Conservation (phyloP, 345 rosid species). For the Odontarrhena argentea region DNA sequence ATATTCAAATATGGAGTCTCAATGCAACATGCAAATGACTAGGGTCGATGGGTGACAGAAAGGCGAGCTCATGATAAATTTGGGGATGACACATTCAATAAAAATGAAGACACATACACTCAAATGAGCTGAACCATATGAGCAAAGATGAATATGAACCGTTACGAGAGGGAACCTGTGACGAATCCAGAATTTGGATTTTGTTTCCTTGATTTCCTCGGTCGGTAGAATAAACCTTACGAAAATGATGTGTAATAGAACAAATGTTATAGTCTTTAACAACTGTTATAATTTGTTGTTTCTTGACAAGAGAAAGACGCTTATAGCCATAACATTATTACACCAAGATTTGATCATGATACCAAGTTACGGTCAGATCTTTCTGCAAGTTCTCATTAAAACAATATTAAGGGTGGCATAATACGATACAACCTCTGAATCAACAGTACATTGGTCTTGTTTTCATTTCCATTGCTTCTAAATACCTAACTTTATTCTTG, state of each 20-base stretch:
- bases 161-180: conserved; percentile 18
- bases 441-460: not conserved
- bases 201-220: conserved; percentile 22
- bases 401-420: not conserved
- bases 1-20: conserved; percentile 6
- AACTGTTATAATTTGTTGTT: not conserved
- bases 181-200: conserved; percentile 2
- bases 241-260: conserved; percentile 1
- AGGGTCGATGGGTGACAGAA: conserved; percentile 20
- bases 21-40: conserved; percentile 25
- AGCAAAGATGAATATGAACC: conserved; percentile 10
- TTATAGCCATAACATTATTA: conserved; percentile 8
- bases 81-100: not conserved
- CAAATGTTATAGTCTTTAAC: not conserved
- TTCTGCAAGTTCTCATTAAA: not conserved
- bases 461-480: not conserved
- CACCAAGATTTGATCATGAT: not conserved
- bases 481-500: not conserved
- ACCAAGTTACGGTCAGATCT: not conserved
- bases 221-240: conserved; percentile 24
- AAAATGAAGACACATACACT: not conserved
- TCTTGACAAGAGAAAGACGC: not conserved
- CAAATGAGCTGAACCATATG: not conserved
- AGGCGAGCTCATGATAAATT: conserved; percentile 14
- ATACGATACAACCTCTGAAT: not conserved